Percentiles rank a stretch among this genome's conserved stretches.
Conservation (phyloP, 306 rosid species). For the Alnus glutinosa region DNA sequence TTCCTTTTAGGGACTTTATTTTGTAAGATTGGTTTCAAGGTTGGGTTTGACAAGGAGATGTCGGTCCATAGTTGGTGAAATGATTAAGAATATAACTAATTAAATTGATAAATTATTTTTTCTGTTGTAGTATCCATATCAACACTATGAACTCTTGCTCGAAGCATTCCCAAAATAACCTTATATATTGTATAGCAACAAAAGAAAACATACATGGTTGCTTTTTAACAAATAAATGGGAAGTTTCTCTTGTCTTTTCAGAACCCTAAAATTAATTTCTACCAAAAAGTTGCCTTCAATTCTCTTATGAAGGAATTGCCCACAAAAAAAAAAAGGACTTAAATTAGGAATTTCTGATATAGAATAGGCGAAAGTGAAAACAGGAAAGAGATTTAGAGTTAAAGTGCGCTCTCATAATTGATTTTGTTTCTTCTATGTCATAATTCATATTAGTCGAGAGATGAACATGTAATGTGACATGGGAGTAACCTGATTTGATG, state of each 20-base stretch:
- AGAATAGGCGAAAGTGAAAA: neutral
- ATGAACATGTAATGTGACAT: conserved; percentile 17
- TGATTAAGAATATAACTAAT: too few species aligned
- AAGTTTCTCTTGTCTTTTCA: neutral
- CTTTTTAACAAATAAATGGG: neutral
- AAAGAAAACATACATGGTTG: neutral
- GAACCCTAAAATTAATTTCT: neutral
- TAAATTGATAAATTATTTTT: too few species aligned
- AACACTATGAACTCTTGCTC: neutral
- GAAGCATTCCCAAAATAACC: neutral
- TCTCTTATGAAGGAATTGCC: neutral
- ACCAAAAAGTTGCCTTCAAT: neutral
- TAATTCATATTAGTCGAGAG: neutral
- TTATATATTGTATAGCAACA: neutral
- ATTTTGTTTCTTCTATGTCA: neutral
- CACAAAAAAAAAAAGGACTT: neutral
- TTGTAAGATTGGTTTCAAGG: neutral
- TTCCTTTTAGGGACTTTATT: neutral
- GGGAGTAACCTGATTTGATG: conserved; percentile 35
- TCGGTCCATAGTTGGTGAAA: too few species aligned
- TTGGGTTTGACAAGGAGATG: too few species aligned
- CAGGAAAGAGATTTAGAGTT: neutral
- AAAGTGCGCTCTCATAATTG: neutral
- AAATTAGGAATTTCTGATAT: neutral
- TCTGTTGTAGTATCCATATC: too few species aligned